A percentile compares a stretch with the other conserved stretches of the same genome.
Conservation (phyloP, 768 basidiomycete genomes). For the Cystobasidium ongulense region DNA sequence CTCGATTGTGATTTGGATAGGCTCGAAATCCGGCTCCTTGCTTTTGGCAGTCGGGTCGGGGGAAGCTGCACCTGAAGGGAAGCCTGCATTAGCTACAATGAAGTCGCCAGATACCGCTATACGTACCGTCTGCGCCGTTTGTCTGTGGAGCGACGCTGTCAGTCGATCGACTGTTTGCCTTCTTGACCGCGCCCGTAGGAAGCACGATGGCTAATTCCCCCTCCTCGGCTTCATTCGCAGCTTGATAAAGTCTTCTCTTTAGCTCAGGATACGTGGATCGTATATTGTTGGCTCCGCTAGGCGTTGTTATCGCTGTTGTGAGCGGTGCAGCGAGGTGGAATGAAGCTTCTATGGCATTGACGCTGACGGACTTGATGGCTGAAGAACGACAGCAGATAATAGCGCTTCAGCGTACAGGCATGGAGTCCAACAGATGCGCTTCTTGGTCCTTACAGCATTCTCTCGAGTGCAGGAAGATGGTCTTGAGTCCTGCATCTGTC, state of each 20-base stretch:
- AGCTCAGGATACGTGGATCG: slow-evolving; percentile 64
- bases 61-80: slow-evolving; percentile 32
- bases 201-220: slow-evolving; percentile 88
- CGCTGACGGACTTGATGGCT: slow-evolving; percentile 43
- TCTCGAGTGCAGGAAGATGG: slow-evolving; percentile 77
- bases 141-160: slow-evolving; percentile 45
- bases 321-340: slow-evolving; percentile 49
- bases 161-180: slow-evolving; percentile 50
- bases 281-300: slow-evolving; percentile 59
- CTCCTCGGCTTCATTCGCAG: slow-evolving; percentile 82
- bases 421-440: slow-evolving; percentile 35
- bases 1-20: slow-evolving; percentile 65
- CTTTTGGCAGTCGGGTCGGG: slow-evolving; percentile 33
- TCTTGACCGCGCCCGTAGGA: slow-evolving; percentile 62
- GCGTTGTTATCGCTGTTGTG: slow-evolving; percentile 9
- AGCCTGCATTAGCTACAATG: background rate
- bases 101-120: background rate
- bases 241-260: slow-evolving; percentile 83
- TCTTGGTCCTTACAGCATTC: slow-evolving; percentile 65
- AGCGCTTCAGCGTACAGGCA: slow-evolving; percentile 39
- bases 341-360: slow-evolving; percentile 63
- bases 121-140: slow-evolving; percentile 23
- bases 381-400: slow-evolving; percentile 46
- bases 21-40: slow-evolving; percentile 59
- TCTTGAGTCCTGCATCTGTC: slow-evolving; percentile 64